Conservation (phyloP, 2,329 filamentous ascomycete species). For the Alternaria atra region DNA sequence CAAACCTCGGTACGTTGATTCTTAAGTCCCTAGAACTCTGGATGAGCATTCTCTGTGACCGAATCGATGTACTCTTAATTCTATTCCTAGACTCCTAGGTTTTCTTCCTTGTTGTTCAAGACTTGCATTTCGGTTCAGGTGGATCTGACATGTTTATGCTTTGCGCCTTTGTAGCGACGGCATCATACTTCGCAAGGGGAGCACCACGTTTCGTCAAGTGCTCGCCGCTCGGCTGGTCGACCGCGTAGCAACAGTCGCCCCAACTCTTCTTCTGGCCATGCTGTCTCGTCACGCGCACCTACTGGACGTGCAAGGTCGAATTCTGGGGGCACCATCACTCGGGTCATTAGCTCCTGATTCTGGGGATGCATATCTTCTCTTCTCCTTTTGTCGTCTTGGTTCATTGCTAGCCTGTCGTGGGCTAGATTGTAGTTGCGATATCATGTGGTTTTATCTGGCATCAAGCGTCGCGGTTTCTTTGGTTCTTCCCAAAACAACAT, state of each 20-base stretch:
- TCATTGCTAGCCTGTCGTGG: conserved; percentile 20
- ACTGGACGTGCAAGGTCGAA: conserved; percentile 41
- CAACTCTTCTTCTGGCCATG: conserved; percentile 45
- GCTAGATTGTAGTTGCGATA: conserved; percentile 24
- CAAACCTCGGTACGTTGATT: conserved; percentile 57
- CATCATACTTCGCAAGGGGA: conserved; percentile 50
- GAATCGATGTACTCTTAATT: conserved; percentile 55
- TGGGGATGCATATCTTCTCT: conserved; percentile 3
- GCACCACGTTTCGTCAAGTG: conserved; percentile 40
- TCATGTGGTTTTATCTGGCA: conserved; percentile 26
- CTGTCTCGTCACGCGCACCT: conserved; percentile 35
- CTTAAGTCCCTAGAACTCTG: conserved; percentile 52
- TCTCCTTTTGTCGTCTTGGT: conserved; percentile 7
- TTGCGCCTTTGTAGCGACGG: conserved; percentile 50
- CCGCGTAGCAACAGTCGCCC: conserved; percentile 53
- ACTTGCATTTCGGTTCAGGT: conserved; percentile 48
- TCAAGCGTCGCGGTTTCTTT: conserved; percentile 25
- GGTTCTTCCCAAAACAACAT: conserved; percentile 33
- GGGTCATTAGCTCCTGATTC: conserved; percentile 26
- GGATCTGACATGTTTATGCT: conserved; percentile 53
- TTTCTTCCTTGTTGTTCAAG: conserved; percentile 43
- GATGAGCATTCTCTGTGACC: conserved; percentile 51
- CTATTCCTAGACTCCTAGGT: conserved; percentile 50
- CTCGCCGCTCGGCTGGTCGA: conserved; percentile 47
- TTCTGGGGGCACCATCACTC: conserved; percentile 43